These are phyloP conservation scores for Vitis amurensis DNA, from an alignment of 164 flowering plant genomes.

Conservation along the genomic window DNA sequence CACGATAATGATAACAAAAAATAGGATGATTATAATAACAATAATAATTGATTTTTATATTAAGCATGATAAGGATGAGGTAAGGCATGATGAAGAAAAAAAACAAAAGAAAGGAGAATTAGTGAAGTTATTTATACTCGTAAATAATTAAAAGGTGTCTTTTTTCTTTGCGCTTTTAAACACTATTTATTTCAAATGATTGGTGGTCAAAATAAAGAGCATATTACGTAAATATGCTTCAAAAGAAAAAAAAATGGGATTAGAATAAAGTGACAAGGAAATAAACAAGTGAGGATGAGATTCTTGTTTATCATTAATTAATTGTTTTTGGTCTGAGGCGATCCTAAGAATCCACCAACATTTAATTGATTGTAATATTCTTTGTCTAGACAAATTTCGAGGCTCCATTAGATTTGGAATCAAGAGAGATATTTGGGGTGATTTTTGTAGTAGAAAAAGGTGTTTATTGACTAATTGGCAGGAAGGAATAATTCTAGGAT, in stretches of 20 bases:
- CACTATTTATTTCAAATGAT: conserved; percentile 4
- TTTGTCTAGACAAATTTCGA: conserved; percentile 10
- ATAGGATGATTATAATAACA: neutral
- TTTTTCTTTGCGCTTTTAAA: no score
- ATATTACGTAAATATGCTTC: conserved; percentile 9
- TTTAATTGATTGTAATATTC: conserved; percentile 3
- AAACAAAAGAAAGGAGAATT: no score
- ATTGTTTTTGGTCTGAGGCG: conserved; percentile 1
- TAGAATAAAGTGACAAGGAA: conserved; percentile 17
- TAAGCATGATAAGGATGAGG: no score
- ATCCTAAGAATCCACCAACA: conserved; percentile 14
- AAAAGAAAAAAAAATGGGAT: neutral
- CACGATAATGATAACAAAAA: neutral
- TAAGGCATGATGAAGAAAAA: no score
- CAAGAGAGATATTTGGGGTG: conserved; percentile 7
- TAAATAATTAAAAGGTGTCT: no score
- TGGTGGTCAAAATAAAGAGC: conserved; percentile 12
- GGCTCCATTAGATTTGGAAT: conserved; percentile 21
- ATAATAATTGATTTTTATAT: neutral
- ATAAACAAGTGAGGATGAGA: conserved; percentile 11
- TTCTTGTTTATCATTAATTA: conserved; percentile 15
- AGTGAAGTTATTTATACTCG: no score
- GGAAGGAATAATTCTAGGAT: conserved; percentile 6
- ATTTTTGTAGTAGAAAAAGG: neutral
- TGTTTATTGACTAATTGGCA: conserved; percentile 3